Evolutionary conservation across 768 basidiomycete genomes (phyloP).

Genomic region (Pholiota conissans): DNA sequence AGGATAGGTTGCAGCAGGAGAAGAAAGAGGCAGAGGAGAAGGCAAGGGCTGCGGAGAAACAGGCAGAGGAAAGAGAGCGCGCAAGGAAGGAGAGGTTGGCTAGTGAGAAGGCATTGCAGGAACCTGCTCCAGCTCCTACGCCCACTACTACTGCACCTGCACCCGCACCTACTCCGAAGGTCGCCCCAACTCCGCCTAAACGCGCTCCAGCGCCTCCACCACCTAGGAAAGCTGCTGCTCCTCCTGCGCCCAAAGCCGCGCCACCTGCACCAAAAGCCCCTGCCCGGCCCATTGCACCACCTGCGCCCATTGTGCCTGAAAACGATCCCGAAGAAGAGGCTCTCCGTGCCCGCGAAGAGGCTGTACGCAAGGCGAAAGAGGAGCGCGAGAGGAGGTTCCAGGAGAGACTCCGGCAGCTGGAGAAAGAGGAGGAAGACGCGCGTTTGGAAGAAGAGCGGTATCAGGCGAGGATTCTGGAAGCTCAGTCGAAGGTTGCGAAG

Average conservation of each 20-base stretch:
- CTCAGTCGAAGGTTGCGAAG: constrained; percentile 26
- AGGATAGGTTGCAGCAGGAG: constrained; percentile 82
- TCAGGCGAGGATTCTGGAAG: constrained; percentile 35
- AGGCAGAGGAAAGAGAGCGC: constrained; percentile 78
- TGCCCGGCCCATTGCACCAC: constrained; percentile 38
- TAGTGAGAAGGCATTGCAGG: constrained; percentile 66
- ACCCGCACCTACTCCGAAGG: constrained; percentile 23
- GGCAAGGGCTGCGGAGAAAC: constrained; percentile 71
- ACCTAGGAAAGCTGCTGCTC: constrained; percentile 42
- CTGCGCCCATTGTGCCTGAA: constrained; percentile 37
- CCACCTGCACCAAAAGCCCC: constrained; percentile 27
- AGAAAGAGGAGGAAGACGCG: constrained; percentile 54
- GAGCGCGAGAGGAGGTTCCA: constrained; percentile 46
- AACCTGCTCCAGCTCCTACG: constrained; percentile 31
- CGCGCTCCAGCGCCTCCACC: constrained; percentile 37
- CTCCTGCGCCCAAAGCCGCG: constrained; percentile 25
- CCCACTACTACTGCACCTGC: constrained; percentile 21
- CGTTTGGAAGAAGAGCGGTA: constrained; percentile 42
- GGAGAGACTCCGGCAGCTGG: constrained; percentile 67
- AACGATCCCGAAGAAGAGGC: constrained; percentile 80
- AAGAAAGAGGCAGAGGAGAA: constrained; percentile 92
- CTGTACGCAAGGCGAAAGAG: constrained; percentile 68
- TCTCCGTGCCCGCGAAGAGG: constrained; percentile 68
- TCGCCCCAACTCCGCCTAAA: constrained; percentile 34
- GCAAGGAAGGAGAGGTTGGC: constrained; percentile 73